phyloP scores from a whole-genome alignment of 345 rosid genomes.

The Salix purpurea region DNA sequence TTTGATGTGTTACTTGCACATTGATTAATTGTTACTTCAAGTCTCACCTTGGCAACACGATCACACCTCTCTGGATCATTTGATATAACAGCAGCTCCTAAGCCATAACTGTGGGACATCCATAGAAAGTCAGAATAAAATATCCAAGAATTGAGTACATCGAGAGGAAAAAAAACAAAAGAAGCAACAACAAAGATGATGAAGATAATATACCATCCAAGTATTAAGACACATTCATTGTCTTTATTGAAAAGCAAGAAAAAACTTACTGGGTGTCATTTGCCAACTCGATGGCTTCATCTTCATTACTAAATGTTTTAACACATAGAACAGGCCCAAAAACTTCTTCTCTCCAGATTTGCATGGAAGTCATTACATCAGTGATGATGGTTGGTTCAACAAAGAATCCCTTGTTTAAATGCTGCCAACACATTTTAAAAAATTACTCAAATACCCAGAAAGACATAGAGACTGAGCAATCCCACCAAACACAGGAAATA shows the following conservation, averaged over 20 bases:
- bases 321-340: slow-evolving; percentile 95
- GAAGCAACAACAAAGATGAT: background rate
- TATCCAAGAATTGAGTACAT: background rate
- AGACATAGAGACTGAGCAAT: slow-evolving; percentile 8
- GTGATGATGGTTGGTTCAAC: slow-evolving; percentile 75
- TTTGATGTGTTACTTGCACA: background rate
- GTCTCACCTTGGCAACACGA: slow-evolving; percentile 79
- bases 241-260: background rate
- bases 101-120: slow-evolving; percentile 53
- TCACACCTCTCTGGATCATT: slow-evolving; percentile 88
- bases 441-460: slow-evolving; percentile 11
- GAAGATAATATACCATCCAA: slow-evolving; percentile 2
- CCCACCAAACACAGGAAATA: slow-evolving; percentile 4
- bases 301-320: slow-evolving; percentile 84
- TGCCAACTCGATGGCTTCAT: slow-evolving; percentile 92
- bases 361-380: slow-evolving; percentile 80
- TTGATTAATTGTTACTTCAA: background rate
- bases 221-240: background rate
- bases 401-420: slow-evolving; percentile 74
- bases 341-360: slow-evolving; percentile 99
- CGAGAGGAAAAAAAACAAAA: background rate
- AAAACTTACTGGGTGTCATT: slow-evolving; percentile 81
- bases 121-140: slow-evolving; percentile 13
- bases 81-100: slow-evolving; percentile 87
- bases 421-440: slow-evolving; percentile 40